These are phyloP conservation scores for Stenocarpella maydis DNA, from an alignment of 2,329 filamentous ascomycete species.

Conservation along the genomic window DNA sequence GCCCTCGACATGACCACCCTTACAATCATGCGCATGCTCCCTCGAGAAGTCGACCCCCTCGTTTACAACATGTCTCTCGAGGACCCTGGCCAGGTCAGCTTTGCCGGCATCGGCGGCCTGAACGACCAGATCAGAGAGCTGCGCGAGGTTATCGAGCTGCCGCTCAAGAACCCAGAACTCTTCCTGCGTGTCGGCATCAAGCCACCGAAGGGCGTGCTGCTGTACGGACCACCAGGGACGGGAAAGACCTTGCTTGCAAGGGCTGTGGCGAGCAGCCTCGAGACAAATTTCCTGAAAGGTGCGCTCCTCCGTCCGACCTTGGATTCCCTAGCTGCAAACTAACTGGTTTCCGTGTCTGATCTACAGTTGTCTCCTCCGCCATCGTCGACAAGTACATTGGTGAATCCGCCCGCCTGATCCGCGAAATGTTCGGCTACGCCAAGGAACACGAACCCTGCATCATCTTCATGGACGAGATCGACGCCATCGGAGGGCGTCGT, in stretches of 20 bases:
- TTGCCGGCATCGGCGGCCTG: constrained; percentile 94
- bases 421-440: constrained; percentile 99
- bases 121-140: constrained; percentile 99
- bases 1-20: constrained; percentile 99
- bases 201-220: constrained; percentile 93
- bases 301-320: constrained; percentile 39
- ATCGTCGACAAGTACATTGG: constrained; percentile 99
- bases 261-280: constrained; percentile 93
- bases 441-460: constrained; percentile 99
- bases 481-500: constrained; percentile 94
- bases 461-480: constrained; percentile 99
- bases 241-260: constrained; percentile 95
- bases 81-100: constrained; percentile 96
- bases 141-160: constrained; percentile 96
- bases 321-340: background rate
- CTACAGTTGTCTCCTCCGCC: constrained; percentile 90
- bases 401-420: constrained; percentile 94
- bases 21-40: constrained; percentile 99
- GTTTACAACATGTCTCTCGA: constrained; percentile 99
- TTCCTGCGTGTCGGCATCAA: constrained; percentile 98
- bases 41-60: constrained; percentile 95
- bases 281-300: constrained; percentile 99
- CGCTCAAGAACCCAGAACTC: constrained; percentile 97
- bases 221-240: constrained; percentile 96
- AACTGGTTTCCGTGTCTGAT: constrained; percentile 30